Evolutionary conservation across 78 protist genomes (phyloP).

Genomic region (Chrysochromulina tobinii): DNA sequence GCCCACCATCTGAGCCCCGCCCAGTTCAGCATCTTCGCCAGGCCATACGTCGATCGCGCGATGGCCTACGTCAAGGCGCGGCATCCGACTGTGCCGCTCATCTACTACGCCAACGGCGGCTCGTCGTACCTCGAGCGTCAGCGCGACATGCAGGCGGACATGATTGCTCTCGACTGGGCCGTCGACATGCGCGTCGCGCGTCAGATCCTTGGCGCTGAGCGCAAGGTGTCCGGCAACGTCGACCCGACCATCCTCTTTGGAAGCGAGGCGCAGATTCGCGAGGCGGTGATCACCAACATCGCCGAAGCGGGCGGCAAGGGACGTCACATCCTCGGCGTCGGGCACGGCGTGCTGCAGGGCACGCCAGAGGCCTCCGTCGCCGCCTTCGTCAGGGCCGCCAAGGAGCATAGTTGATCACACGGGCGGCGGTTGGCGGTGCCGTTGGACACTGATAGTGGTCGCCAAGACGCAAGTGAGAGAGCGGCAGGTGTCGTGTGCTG

Average conservation of each 20-base stretch:
- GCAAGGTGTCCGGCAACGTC: constrained; percentile 77
- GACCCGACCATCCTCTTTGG: constrained; percentile 81
- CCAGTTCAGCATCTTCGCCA: constrained; percentile 45
- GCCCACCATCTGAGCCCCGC: constrained; percentile 77
- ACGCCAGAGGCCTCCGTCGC: neutral
- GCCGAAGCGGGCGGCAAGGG: neutral
- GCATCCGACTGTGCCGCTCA: constrained; percentile 72
- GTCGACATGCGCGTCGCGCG: constrained; percentile 60
- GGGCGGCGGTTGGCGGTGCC: too few relatives aligned
- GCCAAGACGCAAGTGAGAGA: too few relatives aligned
- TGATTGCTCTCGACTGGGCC: constrained; percentile 80
- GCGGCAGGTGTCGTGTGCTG: too few relatives aligned
- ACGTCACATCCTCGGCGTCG: constrained; percentile 31
- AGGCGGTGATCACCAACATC: neutral
- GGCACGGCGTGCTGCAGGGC: constrained; percentile 38
- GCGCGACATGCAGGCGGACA: constrained; percentile 51
- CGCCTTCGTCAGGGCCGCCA: neutral
- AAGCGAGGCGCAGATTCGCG: constrained; percentile 36
- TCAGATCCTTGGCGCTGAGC: neutral
- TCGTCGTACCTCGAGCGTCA: constrained; percentile 46
- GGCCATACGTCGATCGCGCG: constrained; percentile 67
- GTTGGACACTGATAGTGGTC: too few relatives aligned
- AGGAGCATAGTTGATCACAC: neutral
- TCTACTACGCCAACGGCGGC: constrained; percentile 75
- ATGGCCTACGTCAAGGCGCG: constrained; percentile 49